Conservation (phyloP, 2,329 filamentous ascomycete genomes). For the Sporothrix brasiliensis region DNA sequence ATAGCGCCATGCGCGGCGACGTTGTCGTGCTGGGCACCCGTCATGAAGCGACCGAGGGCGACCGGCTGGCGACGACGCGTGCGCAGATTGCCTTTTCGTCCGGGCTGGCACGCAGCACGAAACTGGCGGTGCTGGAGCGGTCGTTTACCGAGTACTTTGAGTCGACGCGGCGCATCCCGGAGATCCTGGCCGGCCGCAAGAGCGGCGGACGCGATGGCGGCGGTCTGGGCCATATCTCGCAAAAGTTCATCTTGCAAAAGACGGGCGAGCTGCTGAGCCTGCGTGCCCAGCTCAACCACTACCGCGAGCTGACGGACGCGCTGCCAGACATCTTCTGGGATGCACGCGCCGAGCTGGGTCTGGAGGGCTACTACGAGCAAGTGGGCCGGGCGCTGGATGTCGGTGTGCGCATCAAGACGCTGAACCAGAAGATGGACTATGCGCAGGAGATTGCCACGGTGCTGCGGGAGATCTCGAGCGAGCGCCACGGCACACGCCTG, state of each 20-base stretch:
- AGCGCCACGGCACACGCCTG: constrained; percentile 83
- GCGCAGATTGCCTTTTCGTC: constrained; percentile 97
- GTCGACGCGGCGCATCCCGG: constrained; percentile 80
- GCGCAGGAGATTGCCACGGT: constrained; percentile 93
- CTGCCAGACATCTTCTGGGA: constrained; percentile 98
- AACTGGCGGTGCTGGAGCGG: constrained; percentile 87
- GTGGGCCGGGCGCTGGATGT: constrained; percentile 90
- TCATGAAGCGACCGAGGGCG: constrained; percentile 50
- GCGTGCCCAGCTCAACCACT: constrained; percentile 91
- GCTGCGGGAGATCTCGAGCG: constrained; percentile 81
- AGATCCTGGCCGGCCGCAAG: constrained; percentile 66
- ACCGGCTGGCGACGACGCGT: constrained; percentile 64
- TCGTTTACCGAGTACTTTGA: constrained; percentile 82
- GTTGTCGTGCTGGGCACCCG: constrained; percentile 86
- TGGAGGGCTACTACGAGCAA: constrained; percentile 94
- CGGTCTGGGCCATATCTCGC: constrained; percentile 60
- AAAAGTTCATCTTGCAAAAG: constrained; percentile 84
- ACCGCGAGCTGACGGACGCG: constrained; percentile 93
- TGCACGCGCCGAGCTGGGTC: constrained; percentile 78
- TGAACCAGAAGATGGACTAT: constrained; percentile 98
- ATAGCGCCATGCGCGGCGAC: constrained; percentile 82
- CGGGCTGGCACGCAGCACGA: constrained; percentile 87
- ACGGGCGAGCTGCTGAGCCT: constrained; percentile 89
- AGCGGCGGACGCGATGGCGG: not conserved
- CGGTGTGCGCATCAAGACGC: constrained; percentile 80